A percentile compares a stretch with the other conserved stretches of the same genome.
Conservation (phyloP, 2,329 filamentous ascomycete species). For the Monosporascus sp. region DNA sequence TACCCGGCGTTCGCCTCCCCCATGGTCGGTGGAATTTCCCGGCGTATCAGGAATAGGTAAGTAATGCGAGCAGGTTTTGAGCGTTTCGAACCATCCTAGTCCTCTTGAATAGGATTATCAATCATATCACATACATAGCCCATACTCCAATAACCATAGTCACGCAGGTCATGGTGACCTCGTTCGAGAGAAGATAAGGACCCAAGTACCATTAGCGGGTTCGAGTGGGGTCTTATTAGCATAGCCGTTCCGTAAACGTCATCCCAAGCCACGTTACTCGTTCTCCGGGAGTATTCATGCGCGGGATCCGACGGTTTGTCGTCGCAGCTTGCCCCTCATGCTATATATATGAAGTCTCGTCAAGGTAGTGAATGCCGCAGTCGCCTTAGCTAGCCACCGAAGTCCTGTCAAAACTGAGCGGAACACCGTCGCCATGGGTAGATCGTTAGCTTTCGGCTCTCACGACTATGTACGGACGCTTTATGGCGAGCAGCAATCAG, state of each 20-base stretch:
- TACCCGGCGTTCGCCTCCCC: background rate
- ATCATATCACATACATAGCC: background rate
- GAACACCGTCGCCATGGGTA: conserved; percentile 7
- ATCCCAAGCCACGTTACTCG: background rate
- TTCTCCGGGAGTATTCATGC: background rate
- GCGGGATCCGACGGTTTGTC: background rate
- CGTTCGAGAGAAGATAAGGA: background rate
- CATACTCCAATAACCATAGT: background rate
- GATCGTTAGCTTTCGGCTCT: conserved; percentile 1
- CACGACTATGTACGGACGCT: conserved; percentile 16
- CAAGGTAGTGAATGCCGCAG: too few species aligned
- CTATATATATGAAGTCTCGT: too few species aligned
- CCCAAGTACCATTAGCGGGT: background rate
- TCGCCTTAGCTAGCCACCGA: too few species aligned
- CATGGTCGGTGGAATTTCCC: too few species aligned
- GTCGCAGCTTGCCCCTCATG: background rate
- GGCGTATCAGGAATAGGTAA: too few species aligned
- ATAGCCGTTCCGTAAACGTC: background rate
- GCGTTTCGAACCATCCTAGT: too few species aligned
- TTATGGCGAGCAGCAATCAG: background rate
- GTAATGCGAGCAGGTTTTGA: too few species aligned
- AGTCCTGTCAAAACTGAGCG: background rate
- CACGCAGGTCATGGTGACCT: background rate
- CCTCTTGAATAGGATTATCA: too few species aligned
- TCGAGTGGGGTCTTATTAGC: background rate